Percentiles rank a stretch among this genome's conserved stretches.
Evolutionary conservation across 1,284 basidiomycete genomes (phyloP).

Genomic region (Filobasidium uniguttulatum): DNA sequence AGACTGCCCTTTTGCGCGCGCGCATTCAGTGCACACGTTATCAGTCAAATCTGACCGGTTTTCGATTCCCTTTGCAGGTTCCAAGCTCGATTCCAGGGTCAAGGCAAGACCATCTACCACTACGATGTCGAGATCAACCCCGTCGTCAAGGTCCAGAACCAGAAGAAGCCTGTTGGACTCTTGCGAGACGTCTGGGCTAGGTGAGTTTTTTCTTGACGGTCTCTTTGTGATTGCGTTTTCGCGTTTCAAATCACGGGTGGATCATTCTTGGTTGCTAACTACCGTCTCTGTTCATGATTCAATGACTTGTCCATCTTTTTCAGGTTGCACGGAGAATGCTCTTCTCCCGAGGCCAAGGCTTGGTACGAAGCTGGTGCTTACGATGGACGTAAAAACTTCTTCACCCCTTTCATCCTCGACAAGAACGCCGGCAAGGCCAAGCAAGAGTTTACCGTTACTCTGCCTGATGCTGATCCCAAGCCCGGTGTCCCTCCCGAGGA

Average conservation of each 20-base stretch:
- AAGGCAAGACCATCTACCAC: constrained; percentile 23
- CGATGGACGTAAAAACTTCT: constrained; percentile 27
- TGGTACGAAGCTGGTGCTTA: constrained; percentile 1
- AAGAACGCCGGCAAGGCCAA: constrained; percentile 17
- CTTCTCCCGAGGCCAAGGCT: not conserved
- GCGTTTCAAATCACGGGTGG: too few relatives aligned
- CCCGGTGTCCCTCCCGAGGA: constrained; percentile 22
- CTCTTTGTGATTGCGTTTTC: too few relatives aligned
- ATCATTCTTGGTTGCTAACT: too few relatives aligned
- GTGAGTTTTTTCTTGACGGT: too few relatives aligned
- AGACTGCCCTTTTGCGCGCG: too few relatives aligned
- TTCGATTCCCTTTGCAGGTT: constrained; percentile 2
- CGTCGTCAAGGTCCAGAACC: constrained; percentile 26
- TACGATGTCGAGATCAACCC: constrained; percentile 34
- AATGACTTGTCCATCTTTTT: too few relatives aligned
- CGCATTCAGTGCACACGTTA: too few relatives aligned
- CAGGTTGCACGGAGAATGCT: not conserved
- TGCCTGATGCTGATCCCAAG: constrained; percentile 25
- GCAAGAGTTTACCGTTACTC: constrained; percentile 24
- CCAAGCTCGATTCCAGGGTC: constrained; percentile 22
- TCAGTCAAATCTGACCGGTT: too few relatives aligned
- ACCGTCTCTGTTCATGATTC: too few relatives aligned
- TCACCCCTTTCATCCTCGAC: constrained; percentile 23
- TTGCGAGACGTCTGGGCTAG: not conserved
- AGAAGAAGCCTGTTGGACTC: constrained; percentile 17